Evolutionary conservation across 805 yeast genomes (phyloP).

Genomic region (Cyberlindnera sargentensis): DNA sequence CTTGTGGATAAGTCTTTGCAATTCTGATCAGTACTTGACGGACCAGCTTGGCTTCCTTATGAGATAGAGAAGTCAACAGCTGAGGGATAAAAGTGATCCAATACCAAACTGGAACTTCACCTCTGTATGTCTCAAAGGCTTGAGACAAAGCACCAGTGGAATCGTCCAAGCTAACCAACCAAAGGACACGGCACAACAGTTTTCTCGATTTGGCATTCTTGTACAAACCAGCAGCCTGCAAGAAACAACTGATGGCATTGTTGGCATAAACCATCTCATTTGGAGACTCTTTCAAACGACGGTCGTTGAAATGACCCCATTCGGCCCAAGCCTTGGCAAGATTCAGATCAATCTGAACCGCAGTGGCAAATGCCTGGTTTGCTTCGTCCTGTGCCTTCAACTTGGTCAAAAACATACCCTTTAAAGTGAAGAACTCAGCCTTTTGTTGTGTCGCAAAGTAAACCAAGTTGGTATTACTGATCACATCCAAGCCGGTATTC

Average conservation of each 20-base stretch:
- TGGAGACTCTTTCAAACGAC: constrained; percentile 77
- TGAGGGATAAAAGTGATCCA: constrained; percentile 98
- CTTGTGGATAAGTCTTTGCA: constrained; percentile 96
- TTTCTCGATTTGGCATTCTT: constrained; percentile 88
- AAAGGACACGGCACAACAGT: constrained; percentile 78
- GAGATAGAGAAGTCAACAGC: constrained; percentile 79
- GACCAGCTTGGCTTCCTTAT: constrained; percentile 83
- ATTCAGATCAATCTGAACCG: constrained; percentile 91
- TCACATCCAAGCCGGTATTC: constrained; percentile 93
- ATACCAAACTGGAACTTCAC: constrained; percentile 98
- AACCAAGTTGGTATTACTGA: constrained; percentile 90
- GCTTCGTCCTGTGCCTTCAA: constrained; percentile 90
- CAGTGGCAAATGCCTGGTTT: constrained; percentile 95
- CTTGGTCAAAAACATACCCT: constrained; percentile 96
- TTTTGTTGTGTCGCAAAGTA: constrained; percentile 97
- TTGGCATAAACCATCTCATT: constrained; percentile 78
- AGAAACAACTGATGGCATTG: constrained; percentile 90
- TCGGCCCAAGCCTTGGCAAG: constrained; percentile 99
- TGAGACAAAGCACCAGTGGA: constrained; percentile 69
- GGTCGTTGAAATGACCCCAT: constrained; percentile 96
- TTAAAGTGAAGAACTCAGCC: constrained; percentile 94
- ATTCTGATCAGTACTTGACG: constrained; percentile 83
- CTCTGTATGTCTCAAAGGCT: constrained; percentile 87
- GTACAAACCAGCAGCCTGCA: constrained; percentile 96
- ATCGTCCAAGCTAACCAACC: constrained; percentile 92